Evolutionary conservation across 1,284 basidiomycete species (phyloP), one percentile per base, ranked within the genome.

Genomic region (Trichosporon ovoides): DNA sequence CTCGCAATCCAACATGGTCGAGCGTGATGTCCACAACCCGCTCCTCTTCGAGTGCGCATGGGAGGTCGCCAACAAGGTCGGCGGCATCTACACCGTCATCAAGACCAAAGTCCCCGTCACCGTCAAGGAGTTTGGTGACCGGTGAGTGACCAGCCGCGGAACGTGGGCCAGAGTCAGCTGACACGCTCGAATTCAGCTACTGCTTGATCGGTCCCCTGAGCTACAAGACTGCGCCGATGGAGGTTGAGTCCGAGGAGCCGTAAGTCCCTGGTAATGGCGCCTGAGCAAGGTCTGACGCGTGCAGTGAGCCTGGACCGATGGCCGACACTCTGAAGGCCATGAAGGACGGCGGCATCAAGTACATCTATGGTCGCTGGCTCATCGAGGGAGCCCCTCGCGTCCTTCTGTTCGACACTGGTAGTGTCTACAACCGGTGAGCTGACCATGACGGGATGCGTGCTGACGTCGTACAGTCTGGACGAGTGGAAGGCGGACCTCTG

Each of bases 91-190:
- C 83, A 98, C 94, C 64, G 94, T 98, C 80, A 97, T 98, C 79
- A 97, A 97, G 81, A 98, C 95, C 57, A 98, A 98, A 77, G 93
- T 96, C 54, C 95, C 95, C 59, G 91, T 98, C 77, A 97, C 95
- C 63, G 89, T 94, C 70, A 85, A 87, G 63, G 92, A 96, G 77
- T 96, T 87, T 66, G 76, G 76, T 37, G 72, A 74, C 65, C 64
- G 75, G 75, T 77, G 59, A 70, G 73, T 68, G 0, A n/a, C 28
- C 9, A n/a, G 10, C 18, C 4, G 52, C 5, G 22, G 16, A 24
- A 34, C 12, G 9, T 14, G 33, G 16, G 19, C 12, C 12, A 37
- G 12, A 9, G 31, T 22, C 38, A 43, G 28, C 19, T 33, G 38
- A 43, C 37, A 10, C 24, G 24, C 16, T 18, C 56, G 28, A 31